Conservation (phyloP, 2,329 filamentous ascomycete genomes). For the Pseudocercospora crystallina region DNA sequence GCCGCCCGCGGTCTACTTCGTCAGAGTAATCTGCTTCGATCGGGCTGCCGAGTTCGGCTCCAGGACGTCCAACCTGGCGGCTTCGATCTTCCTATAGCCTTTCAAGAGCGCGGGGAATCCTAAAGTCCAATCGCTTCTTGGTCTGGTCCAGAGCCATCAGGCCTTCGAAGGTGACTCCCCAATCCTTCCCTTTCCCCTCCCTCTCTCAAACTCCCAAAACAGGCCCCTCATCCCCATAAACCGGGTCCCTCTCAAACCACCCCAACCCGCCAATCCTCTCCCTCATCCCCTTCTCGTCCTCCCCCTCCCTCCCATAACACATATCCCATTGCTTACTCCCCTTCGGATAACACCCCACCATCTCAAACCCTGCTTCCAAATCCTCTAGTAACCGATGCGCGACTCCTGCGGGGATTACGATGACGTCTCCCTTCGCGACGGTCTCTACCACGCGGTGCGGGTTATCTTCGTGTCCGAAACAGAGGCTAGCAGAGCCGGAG, state of each 20-base stretch:
- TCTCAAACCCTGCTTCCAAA: slow-evolving; percentile 56
- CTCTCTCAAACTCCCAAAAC: slow-evolving; percentile 43
- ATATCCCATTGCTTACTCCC: slow-evolving; percentile 63
- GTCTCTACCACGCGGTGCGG: slow-evolving; percentile 55
- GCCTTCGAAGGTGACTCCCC: too few relatives aligned
- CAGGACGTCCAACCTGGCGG: too few relatives aligned
- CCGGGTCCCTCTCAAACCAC: slow-evolving; percentile 62
- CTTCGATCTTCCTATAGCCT: too few relatives aligned
- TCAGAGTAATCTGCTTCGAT: too few relatives aligned
- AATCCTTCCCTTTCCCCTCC: too few relatives aligned
- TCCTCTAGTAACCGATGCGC: slow-evolving; percentile 63
- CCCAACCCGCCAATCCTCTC: slow-evolving; percentile 48
- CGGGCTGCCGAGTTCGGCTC: too few relatives aligned
- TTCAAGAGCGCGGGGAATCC: too few relatives aligned
- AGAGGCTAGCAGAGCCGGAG: slow-evolving; percentile 59
- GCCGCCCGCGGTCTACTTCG: too few relatives aligned
- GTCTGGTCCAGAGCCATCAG: too few relatives aligned
- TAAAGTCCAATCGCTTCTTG: too few relatives aligned
- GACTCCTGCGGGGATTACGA: slow-evolving; percentile 66
- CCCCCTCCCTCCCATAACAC: slow-evolving; percentile 64
- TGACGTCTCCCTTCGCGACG: slow-evolving; percentile 60
- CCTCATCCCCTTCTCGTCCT: slow-evolving; percentile 49
- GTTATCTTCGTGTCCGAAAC: slow-evolving; percentile 67
- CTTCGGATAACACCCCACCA: slow-evolving; percentile 66
- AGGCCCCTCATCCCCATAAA: slow-evolving; percentile 59